phyloP scores from a whole-genome alignment of 192 early-diverging fungal species.

The Backusella mclennaniae region DNA sequence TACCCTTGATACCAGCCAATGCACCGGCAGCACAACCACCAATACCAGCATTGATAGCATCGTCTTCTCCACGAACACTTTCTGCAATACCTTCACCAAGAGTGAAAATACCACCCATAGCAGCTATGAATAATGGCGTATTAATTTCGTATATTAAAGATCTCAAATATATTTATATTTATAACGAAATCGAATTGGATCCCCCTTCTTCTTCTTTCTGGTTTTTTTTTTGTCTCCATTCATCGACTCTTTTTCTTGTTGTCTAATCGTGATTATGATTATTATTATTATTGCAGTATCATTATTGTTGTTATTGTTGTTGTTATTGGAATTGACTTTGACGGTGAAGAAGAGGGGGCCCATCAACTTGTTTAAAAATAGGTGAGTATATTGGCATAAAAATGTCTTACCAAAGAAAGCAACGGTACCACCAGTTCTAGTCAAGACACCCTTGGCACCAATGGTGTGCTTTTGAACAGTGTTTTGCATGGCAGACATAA shows the following conservation, averaged over 20 bases:
- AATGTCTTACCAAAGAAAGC: constrained; percentile 63
- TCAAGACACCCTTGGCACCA: constrained; percentile 55
- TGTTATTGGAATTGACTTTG: background rate
- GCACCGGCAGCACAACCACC: constrained; percentile 75
- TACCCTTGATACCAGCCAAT: constrained; percentile 59
- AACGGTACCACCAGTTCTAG: constrained; percentile 63
- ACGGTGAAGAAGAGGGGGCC: background rate
- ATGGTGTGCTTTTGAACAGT: constrained; percentile 50
- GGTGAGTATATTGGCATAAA: background rate
- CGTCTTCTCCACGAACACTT: constrained; percentile 64
- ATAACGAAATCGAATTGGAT: background rate
- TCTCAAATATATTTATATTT: background rate
- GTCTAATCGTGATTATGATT: background rate
- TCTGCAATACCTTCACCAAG: constrained; percentile 57
- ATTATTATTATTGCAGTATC: background rate
- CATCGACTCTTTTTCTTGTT: background rate
- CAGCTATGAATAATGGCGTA: constrained; percentile 47
- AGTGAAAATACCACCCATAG: constrained; percentile 78
- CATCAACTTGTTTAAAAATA: background rate
- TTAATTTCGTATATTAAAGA: background rate
- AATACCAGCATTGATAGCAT: constrained; percentile 66
- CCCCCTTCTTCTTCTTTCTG: background rate
- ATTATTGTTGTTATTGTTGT: background rate
- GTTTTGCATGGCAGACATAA: constrained; percentile 70
- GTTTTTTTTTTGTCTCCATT: background rate